phyloP scores from a whole-genome alignment of 2,329 filamentous ascomycete genomes.

The Microdochium nivale region DNA sequence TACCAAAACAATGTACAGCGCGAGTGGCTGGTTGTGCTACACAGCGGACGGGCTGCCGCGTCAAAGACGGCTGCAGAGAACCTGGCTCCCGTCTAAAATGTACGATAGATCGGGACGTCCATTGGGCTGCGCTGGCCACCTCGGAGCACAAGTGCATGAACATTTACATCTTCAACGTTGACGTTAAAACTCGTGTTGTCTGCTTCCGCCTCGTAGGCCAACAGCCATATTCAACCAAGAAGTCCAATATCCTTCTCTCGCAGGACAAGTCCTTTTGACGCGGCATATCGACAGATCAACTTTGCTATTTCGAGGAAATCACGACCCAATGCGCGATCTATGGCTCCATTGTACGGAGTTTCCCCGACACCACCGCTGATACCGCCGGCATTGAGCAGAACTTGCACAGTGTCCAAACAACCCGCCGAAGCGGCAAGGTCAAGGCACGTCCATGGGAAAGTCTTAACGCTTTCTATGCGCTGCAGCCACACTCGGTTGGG shows the following conservation, averaged over 20 bases:
- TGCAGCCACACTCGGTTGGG: background rate
- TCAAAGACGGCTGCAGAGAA: no score
- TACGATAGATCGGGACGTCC: no score
- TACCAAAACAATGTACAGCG: no score
- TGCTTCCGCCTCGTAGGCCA: no score
- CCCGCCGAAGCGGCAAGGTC: background rate
- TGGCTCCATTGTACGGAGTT: background rate
- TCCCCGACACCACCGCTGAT: background rate
- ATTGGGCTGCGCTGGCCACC: no score
- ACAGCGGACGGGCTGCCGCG: no score
- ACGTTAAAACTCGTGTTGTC: no score
- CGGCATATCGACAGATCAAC: background rate
- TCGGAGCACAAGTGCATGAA: no score
- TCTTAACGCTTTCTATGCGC: background rate
- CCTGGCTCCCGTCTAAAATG: no score
- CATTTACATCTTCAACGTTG: no score
- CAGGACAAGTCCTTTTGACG: background rate
- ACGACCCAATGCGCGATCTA: background rate
- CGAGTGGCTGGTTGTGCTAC: no score
- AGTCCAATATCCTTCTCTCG: background rate
- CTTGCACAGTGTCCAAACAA: background rate
- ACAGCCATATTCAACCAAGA: no score
- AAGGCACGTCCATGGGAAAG: background rate
- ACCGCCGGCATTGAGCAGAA: background rate
- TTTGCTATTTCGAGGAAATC: background rate